Base-by-base conservation (phyloP, 495 filamentous ascomycete species). In the Ramalina intermedia region DNA sequence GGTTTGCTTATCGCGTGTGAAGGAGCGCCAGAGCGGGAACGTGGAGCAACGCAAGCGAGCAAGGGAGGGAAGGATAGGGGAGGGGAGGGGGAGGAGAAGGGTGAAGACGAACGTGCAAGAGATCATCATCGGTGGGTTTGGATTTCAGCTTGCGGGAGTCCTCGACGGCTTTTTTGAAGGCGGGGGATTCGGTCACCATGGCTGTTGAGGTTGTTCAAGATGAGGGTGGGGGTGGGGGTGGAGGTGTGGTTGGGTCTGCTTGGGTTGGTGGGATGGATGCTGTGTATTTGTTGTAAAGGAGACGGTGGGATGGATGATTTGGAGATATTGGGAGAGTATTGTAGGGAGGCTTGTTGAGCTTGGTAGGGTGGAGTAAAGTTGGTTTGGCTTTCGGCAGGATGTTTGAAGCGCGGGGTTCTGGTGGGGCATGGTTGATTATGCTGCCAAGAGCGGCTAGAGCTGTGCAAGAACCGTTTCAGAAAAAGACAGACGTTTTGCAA, bases 101-200 rank as follows among this genome's bases (percentile, higher is more conserved):
- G 36, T 7, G 27, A 16, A 24, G 48, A 51, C 67, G 35, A 63
- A 81, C 84, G 68, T 84, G 54, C 37, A 79, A 63, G 54, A 75
- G 63, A 57, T 80, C 78, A 41, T 71, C 66, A 45, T 71, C 61
- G 11, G 58, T 62, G 5, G 74, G 75, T 46, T 71, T 68, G 11
- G 63, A 60, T 51, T 67, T 63, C 43, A 75, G 69, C 69, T 83
- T 79, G 61, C 73, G 72, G 65, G 66, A 73, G 54, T 84, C 77
- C 60, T 69, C 69, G 55, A 81, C 74, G 46, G 84, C 76, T 61
- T 66, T 63, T 37, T 60, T 47, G 55, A 60, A 60, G 4, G 48
- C 49, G 41, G 57, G 41, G 29, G 57, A 47, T 49, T 60, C 43
- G 36, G 51, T 37, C 43, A 55, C 55, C 52, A 57, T 55, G 9